Conservation (phyloP, 2,329 filamentous ascomycete species). For the Xylariaceae sp. region DNA sequence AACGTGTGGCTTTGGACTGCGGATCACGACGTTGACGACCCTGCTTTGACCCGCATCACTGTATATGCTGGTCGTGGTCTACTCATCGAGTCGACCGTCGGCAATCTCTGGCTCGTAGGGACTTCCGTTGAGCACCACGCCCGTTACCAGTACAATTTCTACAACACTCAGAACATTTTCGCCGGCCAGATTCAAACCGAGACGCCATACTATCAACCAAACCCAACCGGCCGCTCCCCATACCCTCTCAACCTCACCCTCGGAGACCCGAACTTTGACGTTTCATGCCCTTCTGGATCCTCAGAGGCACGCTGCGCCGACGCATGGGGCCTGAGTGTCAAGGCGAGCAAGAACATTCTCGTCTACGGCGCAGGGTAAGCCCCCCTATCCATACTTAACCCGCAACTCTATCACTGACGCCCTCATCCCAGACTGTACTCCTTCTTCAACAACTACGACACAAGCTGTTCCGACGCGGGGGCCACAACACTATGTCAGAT, state of each 20-base stretch:
- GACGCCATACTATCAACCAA: conserved; percentile 68
- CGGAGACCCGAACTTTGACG: conserved; percentile 51
- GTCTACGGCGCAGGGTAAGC: conserved; percentile 57
- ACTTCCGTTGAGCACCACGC: conserved; percentile 62
- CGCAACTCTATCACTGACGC: not conserved
- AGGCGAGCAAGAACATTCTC: conserved; percentile 52
- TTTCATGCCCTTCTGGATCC: conserved; percentile 34
- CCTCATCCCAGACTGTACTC: conserved; percentile 47
- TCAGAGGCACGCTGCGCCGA: conserved; percentile 44
- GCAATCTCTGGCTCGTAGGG: conserved; percentile 57
- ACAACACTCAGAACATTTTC: conserved; percentile 57
- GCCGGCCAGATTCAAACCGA: conserved; percentile 67
- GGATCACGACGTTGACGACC: conserved; percentile 49
- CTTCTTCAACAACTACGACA: conserved; percentile 63
- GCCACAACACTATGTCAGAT: conserved; percentile 44
- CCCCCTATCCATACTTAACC: not conserved
- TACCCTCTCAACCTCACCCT: conserved; percentile 44
- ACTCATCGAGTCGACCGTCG: conserved; percentile 41
- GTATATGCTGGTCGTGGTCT: conserved; percentile 48
- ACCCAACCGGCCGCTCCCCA: conserved; percentile 54
- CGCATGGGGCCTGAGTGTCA: conserved; percentile 63
- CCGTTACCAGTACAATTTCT: conserved; percentile 65
- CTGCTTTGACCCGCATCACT: conserved; percentile 41
- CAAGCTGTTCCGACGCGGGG: conserved; percentile 40
- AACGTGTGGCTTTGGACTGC: conserved; percentile 42